phyloP scores from a whole-genome alignment of 192 early-diverging fungal species.

The Diversispora epigaea region DNA sequence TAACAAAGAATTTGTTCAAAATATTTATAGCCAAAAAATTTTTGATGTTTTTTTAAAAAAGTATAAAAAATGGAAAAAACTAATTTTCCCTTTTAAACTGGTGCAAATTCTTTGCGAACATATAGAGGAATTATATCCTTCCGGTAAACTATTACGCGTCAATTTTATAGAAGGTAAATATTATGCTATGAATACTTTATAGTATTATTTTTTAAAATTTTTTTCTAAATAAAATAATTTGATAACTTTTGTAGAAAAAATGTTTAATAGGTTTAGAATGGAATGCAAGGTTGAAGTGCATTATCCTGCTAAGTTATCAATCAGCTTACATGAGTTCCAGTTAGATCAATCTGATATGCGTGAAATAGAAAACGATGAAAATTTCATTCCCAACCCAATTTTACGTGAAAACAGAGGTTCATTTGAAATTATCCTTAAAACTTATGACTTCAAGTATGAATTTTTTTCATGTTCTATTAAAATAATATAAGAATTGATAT shows the following conservation, averaged over 20 bases:
- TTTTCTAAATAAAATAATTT: too few species aligned
- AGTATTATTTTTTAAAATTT: too few species aligned
- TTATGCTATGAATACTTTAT: too few species aligned
- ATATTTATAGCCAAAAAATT: neutral
- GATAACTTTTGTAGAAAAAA: too few species aligned
- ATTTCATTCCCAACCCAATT: neutral
- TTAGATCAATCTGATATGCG: neutral
- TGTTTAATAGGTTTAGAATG: neutral
- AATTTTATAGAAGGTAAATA: too few species aligned
- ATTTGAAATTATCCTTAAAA: conserved; percentile 15
- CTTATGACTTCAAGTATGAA: conserved; percentile 3
- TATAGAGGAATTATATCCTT: too few species aligned
- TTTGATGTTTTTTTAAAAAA: neutral
- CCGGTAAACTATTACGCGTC: too few species aligned
- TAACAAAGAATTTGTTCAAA: neutral
- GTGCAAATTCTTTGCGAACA: neutral
- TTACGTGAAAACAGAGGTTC: neutral
- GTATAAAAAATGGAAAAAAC: conserved; percentile 12
- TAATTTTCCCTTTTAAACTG: neutral
- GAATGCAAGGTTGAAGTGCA: neutral
- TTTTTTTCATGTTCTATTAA: neutral
- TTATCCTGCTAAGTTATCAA: neutral
- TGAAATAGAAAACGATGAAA: conserved; percentile 7
- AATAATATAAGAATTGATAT: neutral
- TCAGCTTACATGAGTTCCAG: neutral